Base-by-base conservation (phyloP, 495 filamentous ascomycete genomes). In the Opeltia flavorubescens region DNA sequence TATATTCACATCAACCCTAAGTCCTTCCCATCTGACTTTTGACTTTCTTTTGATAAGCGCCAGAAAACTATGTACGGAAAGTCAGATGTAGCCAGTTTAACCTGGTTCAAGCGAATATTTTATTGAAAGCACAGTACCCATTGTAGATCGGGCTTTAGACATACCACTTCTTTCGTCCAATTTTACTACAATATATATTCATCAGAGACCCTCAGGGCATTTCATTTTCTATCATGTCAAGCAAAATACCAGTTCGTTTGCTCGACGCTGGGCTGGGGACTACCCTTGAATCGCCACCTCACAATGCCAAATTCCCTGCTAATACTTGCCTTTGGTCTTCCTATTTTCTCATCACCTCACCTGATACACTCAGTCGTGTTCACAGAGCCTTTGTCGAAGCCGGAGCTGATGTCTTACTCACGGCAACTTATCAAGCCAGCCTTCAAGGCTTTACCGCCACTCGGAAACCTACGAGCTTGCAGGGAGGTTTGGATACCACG, bases 181-280 rank as follows among this genome's bases (percentile, higher is more conserved):
- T n/a, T n/a, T n/a, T n/a, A n/a, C n/a, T n/a, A n/a, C n/a, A n/a
- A n/a, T n/a, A n/a, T n/a, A n/a, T n/a, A n/a, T n/a, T n/a, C n/a
- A n/a, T n/a, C n/a, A n/a, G n/a, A n/a, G n/a, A n/a, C n/a, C n/a
- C n/a, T n/a, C n/a, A n/a, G n/a, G n/a, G n/a, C n/a, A n/a, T n/a
- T n/a, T n/a, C n/a, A n/a, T n/a, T n/a, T n/a, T n/a, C n/a, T n/a
- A n/a, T 31, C 38, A 41, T 41, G 38, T 41, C 38, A 23, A 13
- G 18, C 21, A 41, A 41, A 59, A 30, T 33, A 6, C 44, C 60
- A 21, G 56, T 79, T 31, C 59, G 64, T 13, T 57, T 83, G 46
- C 71, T 83, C 20, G 80, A 83, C 52, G 80, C 79, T 29, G 80
- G 79, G 9, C 68, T 84, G 0, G 79, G 80, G 15, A 82, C 80